phyloP scores from a whole-genome alignment of 2,329 filamentous ascomycete genomes.

The Cladosporium velox region DNA sequence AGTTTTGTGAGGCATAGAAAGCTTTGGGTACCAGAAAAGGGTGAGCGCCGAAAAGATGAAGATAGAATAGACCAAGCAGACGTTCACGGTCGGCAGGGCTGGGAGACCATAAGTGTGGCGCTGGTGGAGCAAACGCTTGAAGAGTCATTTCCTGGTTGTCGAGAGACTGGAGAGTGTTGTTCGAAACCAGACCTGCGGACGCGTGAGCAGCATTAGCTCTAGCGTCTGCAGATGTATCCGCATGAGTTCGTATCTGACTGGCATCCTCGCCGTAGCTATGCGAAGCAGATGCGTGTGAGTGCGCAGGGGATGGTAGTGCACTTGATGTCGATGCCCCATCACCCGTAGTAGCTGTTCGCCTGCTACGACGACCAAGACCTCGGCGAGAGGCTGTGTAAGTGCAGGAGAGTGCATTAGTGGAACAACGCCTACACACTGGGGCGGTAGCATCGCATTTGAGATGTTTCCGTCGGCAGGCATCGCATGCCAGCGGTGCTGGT shows the following conservation, averaged over 20 bases:
- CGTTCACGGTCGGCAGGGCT: slow-evolving; percentile 37
- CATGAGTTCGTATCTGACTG: slow-evolving; percentile 28
- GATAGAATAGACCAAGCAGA: slow-evolving; percentile 58
- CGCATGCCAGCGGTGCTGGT: slow-evolving; percentile 32
- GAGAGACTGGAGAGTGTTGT: not conserved
- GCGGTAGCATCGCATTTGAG: slow-evolving; percentile 73
- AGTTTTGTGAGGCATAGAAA: slow-evolving; percentile 42
- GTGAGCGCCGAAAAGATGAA: slow-evolving; percentile 57
- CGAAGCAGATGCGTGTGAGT: not conserved
- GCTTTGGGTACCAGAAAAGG: slow-evolving; percentile 57
- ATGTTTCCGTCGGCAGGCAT: slow-evolving; percentile 60
- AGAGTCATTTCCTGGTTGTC: not conserved
- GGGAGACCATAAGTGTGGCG: slow-evolving; percentile 18
- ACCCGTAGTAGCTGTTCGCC: slow-evolving; percentile 32
- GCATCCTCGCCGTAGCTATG: not conserved
- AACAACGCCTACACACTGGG: slow-evolving; percentile 68
- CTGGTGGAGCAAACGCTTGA: slow-evolving; percentile 36
- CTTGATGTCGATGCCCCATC: not conserved
- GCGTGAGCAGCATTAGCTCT: not conserved
- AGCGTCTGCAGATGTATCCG: not conserved
- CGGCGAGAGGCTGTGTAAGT: slow-evolving; percentile 73
- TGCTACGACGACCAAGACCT: slow-evolving; percentile 64
- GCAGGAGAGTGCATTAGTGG: slow-evolving; percentile 60
- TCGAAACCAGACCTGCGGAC: not conserved
- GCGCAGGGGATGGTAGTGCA: not conserved